phyloP scores from a whole-genome alignment of 192 early-diverging fungal species.

The Phycomyces nitens region DNA sequence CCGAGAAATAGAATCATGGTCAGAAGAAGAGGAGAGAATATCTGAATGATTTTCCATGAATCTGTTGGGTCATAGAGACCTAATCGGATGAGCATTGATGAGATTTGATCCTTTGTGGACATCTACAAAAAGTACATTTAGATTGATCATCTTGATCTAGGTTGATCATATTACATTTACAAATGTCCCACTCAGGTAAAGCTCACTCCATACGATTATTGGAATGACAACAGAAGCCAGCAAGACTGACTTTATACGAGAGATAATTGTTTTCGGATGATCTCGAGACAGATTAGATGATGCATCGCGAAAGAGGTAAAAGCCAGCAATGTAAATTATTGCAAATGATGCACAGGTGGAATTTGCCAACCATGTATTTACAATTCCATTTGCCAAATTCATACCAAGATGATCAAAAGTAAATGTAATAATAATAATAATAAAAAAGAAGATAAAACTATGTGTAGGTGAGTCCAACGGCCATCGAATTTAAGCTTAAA shows the following conservation, averaged over 20 bases:
- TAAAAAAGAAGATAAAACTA: too few species aligned
- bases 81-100: constrained; percentile 21
- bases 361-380: constrained; percentile 35
- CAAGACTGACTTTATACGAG: constrained; percentile 45
- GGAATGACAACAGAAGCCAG: constrained; percentile 37
- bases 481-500: too few species aligned
- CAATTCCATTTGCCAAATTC: background rate
- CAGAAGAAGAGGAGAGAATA: constrained; percentile 35
- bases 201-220: constrained; percentile 32
- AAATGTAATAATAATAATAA: too few species aligned
- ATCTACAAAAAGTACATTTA: background rate
- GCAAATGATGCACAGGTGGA: constrained; percentile 46
- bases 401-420: too few species aligned
- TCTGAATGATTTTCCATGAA: constrained; percentile 3
- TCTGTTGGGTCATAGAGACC: constrained; percentile 32
- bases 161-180: background rate
- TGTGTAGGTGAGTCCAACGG: too few species aligned
- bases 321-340: constrained; percentile 49
- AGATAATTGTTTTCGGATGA: constrained; percentile 51
- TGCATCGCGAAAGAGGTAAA: constrained; percentile 43
- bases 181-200: constrained; percentile 15
- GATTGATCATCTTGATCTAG: background rate
- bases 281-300: constrained; percentile 35
- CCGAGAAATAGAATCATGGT: constrained; percentile 55
- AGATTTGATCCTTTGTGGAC: constrained; percentile 9